These are phyloP conservation scores for Citrus unshiu DNA, from an alignment of 345 rosid species.

Conservation along the genomic window DNA sequence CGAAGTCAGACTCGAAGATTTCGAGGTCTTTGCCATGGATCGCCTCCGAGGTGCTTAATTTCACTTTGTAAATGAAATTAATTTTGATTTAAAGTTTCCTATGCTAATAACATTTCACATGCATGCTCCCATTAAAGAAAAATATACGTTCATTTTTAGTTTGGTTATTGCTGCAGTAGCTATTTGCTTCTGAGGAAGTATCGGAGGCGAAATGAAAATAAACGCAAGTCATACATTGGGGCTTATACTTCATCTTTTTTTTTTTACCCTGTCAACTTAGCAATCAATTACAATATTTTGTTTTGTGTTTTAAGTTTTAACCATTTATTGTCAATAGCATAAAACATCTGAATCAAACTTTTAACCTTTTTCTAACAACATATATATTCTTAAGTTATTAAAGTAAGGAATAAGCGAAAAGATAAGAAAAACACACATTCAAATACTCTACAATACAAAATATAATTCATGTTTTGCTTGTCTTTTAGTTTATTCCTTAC, in stretches of 20 bases:
- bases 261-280: neutral
- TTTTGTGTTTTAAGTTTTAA: constrained; percentile 16
- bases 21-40: constrained; percentile 88
- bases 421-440: too few relatives aligned
- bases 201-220: neutral
- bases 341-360: neutral
- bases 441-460: too few relatives aligned
- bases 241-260: neutral
- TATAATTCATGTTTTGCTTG: too few relatives aligned
- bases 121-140: neutral
- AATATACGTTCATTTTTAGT: neutral
- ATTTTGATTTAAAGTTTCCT: neutral
- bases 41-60: constrained; percentile 67
- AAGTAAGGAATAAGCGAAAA: too few relatives aligned
- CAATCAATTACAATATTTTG: neutral
- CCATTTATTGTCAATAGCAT: neutral
- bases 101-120: neutral
- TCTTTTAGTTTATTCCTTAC: too few relatives aligned
- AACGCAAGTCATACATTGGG: too few relatives aligned
- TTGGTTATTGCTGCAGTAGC: neutral
- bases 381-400: too few relatives aligned
- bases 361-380: neutral
- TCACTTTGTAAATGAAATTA: neutral
- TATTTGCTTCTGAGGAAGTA: neutral
- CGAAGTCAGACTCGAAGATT: constrained; percentile 87